Evolutionary conservation across 768 basidiomycete species (phyloP), one percentile per base, ranked within the genome.

Genomic region (Lentinula aciculospora): DNA sequence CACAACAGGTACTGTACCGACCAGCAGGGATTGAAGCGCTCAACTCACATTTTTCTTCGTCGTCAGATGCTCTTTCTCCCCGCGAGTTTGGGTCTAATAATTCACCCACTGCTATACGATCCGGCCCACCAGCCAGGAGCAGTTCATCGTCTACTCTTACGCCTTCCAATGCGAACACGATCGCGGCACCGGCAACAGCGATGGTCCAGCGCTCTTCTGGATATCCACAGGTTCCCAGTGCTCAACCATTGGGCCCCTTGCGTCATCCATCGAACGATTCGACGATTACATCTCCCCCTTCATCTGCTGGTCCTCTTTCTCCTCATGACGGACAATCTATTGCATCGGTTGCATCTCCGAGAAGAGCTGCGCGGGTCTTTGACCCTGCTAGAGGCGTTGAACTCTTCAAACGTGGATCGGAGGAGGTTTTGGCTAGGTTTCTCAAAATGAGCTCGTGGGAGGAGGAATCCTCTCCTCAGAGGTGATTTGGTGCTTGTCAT

Each of bases 311-410:
- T 1, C 80, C 85, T 1, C 44, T 79, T 13, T 83, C 81, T 15
- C 79, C 82, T 10, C 67, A 73, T 25, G 81, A 81, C 44, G 71
- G 69, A 7, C 69, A 70, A 23, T 65, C 73, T 7, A 56, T 68
- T 36, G 32, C 32, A 21, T 58, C 70, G 29, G 64, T 61, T 17
- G 66, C 72, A 9, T 69, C 76, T 2, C 51, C 67, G 36, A 70
- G 74, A 49, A 82, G 80, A 63, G 76, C 79, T 21, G 81, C 79
- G 2, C 80, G 92, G 21, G 86, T 89, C 4, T 96, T 89, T 85
- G 92, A 94, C 67, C 93, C 93, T 17, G 84, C 85, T 9, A 84
- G 92, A 21, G 88, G 86, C 44, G 85, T 94, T 2, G 93, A 95
- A 59, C 64, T 89, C 39, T 93, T 94, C 73, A 94, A 93, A 69